Evolutionary conservation across 805 yeast genomes (phyloP).

Genomic region (Metschnikowia anglica): DNA sequence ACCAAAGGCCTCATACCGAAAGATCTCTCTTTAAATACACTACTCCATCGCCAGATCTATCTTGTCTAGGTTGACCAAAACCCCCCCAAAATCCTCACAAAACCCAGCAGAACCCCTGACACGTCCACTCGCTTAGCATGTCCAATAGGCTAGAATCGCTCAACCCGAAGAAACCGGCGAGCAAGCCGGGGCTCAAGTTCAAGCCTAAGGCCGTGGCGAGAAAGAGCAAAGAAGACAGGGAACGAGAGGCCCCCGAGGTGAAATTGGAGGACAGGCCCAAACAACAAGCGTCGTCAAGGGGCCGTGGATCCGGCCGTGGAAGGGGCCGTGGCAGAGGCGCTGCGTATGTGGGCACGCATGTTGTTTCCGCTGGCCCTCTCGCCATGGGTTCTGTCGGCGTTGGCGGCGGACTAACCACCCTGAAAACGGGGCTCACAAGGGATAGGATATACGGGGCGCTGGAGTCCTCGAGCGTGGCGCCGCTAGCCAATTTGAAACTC

Average conservation of each 20-base stretch:
- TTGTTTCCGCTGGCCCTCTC: constrained; percentile 72
- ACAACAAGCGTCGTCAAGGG: constrained; percentile 6
- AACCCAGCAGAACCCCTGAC: neutral
- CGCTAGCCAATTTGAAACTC: constrained; percentile 35
- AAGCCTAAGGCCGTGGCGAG: constrained; percentile 87
- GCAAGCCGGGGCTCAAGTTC: constrained; percentile 65
- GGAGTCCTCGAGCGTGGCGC: constrained; percentile 38
- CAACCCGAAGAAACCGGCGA: constrained; percentile 32
- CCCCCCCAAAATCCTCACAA: neutral
- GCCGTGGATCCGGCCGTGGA: constrained; percentile 33
- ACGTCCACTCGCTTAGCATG: constrained; percentile 22
- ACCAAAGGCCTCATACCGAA: no score
- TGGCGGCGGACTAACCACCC: constrained; percentile 30
- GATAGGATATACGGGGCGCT: constrained; percentile 47
- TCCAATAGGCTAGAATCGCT: constrained; percentile 44
- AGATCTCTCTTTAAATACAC: no score
- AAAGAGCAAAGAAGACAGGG: constrained; percentile 81
- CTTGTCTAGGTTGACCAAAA: no score
- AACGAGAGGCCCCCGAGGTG: constrained; percentile 63
- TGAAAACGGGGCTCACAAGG: constrained; percentile 28
- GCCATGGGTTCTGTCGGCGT: constrained; percentile 60
- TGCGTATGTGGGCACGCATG: constrained; percentile 52
- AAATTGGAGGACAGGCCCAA: constrained; percentile 32
- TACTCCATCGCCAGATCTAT: no score
- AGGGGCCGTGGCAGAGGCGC: constrained; percentile 39